These are phyloP conservation scores for Simplicillium aogashimaense DNA, from an alignment of 2,329 filamentous ascomycete genomes.

Conservation along the genomic window DNA sequence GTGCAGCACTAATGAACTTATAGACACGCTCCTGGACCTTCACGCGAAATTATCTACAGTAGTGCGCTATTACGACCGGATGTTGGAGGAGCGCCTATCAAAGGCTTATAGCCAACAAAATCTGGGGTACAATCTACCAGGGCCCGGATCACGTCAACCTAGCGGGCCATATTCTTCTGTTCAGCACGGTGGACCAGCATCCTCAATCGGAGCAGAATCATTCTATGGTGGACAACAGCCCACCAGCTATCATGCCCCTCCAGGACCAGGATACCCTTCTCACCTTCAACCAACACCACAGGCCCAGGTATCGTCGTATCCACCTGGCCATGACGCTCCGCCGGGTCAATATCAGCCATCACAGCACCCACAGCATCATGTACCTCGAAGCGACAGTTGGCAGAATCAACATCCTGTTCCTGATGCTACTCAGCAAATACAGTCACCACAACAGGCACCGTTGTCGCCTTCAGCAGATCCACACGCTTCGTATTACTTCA, in stretches of 20 bases:
- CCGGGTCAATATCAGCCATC: conserved; percentile 33
- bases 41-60: conserved; percentile 94
- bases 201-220: conserved; percentile 55
- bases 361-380: conserved; percentile 21
- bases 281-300: conserved; percentile 25
- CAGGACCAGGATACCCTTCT: conserved; percentile 25
- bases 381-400: conserved; percentile 3
- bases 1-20: not conserved
- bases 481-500: conserved; percentile 49
- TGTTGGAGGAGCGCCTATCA: conserved; percentile 91
- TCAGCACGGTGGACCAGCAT: conserved; percentile 37
- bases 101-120: conserved; percentile 83
- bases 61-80: conserved; percentile 93
- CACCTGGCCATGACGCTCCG: conserved; percentile 27
- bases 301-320: conserved; percentile 33
- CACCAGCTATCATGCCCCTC: conserved; percentile 42
- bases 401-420: conserved; percentile 4
- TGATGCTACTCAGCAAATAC: conserved; percentile 16
- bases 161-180: conserved; percentile 64
- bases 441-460: conserved; percentile 18
- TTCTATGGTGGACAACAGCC: conserved; percentile 66
- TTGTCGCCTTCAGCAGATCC: conserved; percentile 32
- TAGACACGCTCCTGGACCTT: conserved; percentile 85
- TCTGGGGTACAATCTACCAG: conserved; percentile 52
- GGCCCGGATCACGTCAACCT: conserved; percentile 39